These are phyloP conservation scores for Parasitella parasitica DNA, from an alignment of 371 early-diverging fungal species.

Conservation along the genomic window DNA sequence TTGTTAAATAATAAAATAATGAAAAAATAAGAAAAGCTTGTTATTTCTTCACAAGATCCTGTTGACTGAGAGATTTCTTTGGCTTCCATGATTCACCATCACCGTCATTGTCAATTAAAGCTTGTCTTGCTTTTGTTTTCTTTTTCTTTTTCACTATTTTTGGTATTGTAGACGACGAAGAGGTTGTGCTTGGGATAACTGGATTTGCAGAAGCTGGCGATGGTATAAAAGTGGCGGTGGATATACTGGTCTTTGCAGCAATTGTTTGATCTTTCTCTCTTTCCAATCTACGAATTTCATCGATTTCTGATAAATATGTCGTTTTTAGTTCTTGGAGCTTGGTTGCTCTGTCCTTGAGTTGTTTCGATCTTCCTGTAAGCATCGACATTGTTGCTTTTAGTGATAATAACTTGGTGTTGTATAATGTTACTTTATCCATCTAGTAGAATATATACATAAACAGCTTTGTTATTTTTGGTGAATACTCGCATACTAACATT, in stretches of 20 bases:
- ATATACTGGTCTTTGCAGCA: slow-evolving; percentile 25
- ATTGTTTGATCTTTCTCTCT: slow-evolving; percentile 37
- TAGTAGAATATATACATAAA: neutral
- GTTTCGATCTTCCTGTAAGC: slow-evolving; percentile 32
- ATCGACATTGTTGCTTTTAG: slow-evolving; percentile 41
- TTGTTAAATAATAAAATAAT: slow-evolving; percentile 6
- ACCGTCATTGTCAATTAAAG: slow-evolving; percentile 19
- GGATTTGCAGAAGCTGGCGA: slow-evolving; percentile 1
- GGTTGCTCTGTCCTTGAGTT: slow-evolving; percentile 31
- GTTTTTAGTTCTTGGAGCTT: slow-evolving; percentile 29
- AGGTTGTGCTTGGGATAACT: neutral
- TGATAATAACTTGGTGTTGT: slow-evolving; percentile 38
- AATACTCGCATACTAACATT: slow-evolving; percentile 11
- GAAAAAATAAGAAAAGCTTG: neutral
- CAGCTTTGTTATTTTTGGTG: neutral
- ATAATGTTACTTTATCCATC: slow-evolving; percentile 39
- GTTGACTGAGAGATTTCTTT: slow-evolving; percentile 21
- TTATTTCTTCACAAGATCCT: slow-evolving; percentile 2
- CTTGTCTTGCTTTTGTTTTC: slow-evolving; percentile 26
- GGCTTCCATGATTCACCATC: slow-evolving; percentile 20
- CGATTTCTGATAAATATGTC: slow-evolving; percentile 34
- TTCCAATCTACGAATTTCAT: slow-evolving; percentile 35
- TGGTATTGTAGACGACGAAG: neutral
- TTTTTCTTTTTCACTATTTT: slow-evolving; percentile 31
- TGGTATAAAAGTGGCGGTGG: neutral